Evolutionary conservation across 352 stramenopile genomes (phyloP), one percentile per base, ranked within the genome.

Genomic region (Pythium rishiriense): DNA sequence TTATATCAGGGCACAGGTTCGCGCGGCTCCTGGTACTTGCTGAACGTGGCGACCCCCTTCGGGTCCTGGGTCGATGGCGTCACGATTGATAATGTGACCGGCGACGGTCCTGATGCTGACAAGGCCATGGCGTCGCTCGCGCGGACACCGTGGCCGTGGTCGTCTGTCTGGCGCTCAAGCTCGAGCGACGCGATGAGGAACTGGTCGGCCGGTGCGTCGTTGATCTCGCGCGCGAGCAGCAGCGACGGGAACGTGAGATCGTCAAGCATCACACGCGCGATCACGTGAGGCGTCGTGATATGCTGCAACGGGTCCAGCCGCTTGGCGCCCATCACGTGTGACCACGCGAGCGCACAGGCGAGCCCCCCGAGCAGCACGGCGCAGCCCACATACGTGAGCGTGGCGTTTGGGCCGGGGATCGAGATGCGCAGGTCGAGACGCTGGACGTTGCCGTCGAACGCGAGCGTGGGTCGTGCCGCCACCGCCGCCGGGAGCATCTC

Each of bases 181-280:
- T 35, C 53, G 6, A 61, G 26, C n/a, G 25, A n/a, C 3, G 51
- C 37, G 17, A 61, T 61, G 17, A 51, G 7, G n/a, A 61, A 61
- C 25, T 48, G 17, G 17, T 61, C 53, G 6, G 26, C 41, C 2
- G 25, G 25, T 11, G 21, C 31, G 29, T n/a, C 31, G 29, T 43
- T 45, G 29, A 57, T 37, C 29, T 42, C 29, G 25, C 53, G 53
- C n/a, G 17, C 15, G 15, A 48, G 53, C 26, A 61, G n/a, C n/a
- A 61, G 15, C 19, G 53, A 61, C 37, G 53, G 53, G 17, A 61
- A 61, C 14, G 53, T 42, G 12, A 14, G 24, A 17, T 50, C 41
- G 21, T 61, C 53, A 17, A 61, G 15, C 53, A 61, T 61, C 25
- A 42, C 53, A 24, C 53, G 53, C 8, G 53, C 53, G n/a, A 61